Evolutionary conservation across 163 green algal genomes (phyloP), one percentile per base, ranked within the genome.

Genomic region (Smithsoniella earleae): DNA sequence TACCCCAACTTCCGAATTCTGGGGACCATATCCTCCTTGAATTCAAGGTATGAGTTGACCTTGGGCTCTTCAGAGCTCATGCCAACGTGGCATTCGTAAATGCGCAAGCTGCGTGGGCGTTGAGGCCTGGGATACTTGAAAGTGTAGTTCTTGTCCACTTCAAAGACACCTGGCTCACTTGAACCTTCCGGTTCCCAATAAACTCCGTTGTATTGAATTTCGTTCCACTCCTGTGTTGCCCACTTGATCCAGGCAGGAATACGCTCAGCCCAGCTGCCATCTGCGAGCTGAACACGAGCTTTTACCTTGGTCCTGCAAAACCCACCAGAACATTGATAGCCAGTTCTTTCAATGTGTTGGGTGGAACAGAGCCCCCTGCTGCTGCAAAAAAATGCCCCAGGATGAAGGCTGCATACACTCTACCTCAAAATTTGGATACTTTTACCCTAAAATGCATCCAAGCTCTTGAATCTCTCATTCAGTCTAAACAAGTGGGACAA

Each of bases 211-310:
- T 91, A 99, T 74, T 92, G 91, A 45, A 98, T 89, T 84, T 97
- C 89, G 78, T 94, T 92, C 86, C 85, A 92, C 77, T 93, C 90
- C 81, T 89, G 84, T 4, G 92, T 96, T 30, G 94, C 92, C 85
- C 90, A 98, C 80, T 93, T 95, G 84, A 98, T 96, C 90, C 91
- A 99, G 6, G 94, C 94, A 6, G 94, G 94, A 77, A 99, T 98
- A 77, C 91, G 86, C 82, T 99, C 94, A 69, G 91, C 84, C 87
- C 87, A 95, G 74, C 89, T 77, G 13, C 90, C 91, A 40, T 85
- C 85, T 0, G 79, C 79, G 2, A 85, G 92, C 86, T 97, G 86
- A 58, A 98, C 73, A 37, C 89, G 73, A 18, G 76, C 78, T 84
- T 97, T 96, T 65, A 97, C 45, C 84, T 93, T 94, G 66, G 80